phyloP scores from a whole-genome alignment of 2,329 filamentous ascomycete genomes.

The Paraphoma sp. region DNA sequence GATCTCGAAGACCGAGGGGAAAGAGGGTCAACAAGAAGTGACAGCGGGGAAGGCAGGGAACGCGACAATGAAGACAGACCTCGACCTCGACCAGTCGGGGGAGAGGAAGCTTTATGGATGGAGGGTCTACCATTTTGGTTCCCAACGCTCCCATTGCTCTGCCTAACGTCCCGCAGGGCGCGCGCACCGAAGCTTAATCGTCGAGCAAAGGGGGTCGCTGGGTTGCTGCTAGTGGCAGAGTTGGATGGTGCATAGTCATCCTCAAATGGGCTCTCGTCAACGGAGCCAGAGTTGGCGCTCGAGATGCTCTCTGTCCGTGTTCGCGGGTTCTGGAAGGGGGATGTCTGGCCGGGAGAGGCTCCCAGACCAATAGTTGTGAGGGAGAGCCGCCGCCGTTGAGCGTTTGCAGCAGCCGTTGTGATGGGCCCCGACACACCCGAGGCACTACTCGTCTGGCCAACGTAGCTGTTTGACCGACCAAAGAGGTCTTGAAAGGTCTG shows the following conservation, averaged over 20 bases:
- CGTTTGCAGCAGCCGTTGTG: constrained; percentile 56
- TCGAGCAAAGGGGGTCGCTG: constrained; percentile 77
- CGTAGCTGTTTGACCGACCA: constrained; percentile 45
- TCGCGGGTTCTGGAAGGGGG: constrained; percentile 49
- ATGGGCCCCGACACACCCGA: constrained; percentile 53
- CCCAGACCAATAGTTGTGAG: constrained; percentile 58
- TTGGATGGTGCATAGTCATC: constrained; percentile 61
- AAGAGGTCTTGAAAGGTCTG: constrained; percentile 59
- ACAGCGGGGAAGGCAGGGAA: constrained; percentile 33
- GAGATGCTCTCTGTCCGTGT: constrained; percentile 56
- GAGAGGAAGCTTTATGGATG: constrained; percentile 57
- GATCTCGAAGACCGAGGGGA: constrained; percentile 30
- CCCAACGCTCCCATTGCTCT: constrained; percentile 55
- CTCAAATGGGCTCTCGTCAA: constrained; percentile 59
- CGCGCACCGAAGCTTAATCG: constrained; percentile 90
- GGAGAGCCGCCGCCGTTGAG: constrained; percentile 57
- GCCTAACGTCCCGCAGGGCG: constrained; percentile 74
- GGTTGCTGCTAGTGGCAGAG: constrained; percentile 64
- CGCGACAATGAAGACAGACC: constrained; percentile 60
- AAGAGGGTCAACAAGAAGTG: constrained; percentile 30
- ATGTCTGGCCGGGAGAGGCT: constrained; percentile 51
- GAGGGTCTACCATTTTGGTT: constrained; percentile 70
- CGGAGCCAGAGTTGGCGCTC: constrained; percentile 54
- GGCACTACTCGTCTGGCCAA: constrained; percentile 35
- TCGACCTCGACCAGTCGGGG: constrained; percentile 63